A percentile compares a stretch with the other conserved stretches of the same genome.
Conservation (phyloP, 1,284 basidiomycete species). For the Abortiporus biennis region DNA sequence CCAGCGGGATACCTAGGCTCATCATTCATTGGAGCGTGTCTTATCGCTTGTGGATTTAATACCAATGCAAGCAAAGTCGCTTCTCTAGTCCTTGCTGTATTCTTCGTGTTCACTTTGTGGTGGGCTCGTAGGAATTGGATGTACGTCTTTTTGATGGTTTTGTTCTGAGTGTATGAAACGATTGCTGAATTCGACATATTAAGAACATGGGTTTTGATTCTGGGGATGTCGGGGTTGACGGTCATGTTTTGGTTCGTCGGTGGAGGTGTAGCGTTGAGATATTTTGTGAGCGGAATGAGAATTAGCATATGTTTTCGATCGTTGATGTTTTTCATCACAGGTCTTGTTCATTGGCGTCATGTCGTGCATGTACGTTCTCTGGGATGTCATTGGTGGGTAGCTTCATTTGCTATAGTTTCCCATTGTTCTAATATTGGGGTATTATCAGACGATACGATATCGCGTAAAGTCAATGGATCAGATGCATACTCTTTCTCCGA, state of each 20-base stretch:
- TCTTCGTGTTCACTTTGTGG: conserved; percentile 93
- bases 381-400: conserved; percentile 76
- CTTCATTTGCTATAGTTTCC: conserved; percentile 4
- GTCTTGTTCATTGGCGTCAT: conserved; percentile 94
- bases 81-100: conserved; percentile 73
- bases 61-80: conserved; percentile 92
- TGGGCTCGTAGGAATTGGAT: conserved; percentile 81
- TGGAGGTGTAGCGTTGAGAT: conserved; percentile 65
- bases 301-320: conserved; percentile 10
- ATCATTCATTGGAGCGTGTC: conserved; percentile 81
- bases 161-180: background rate
- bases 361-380: conserved; percentile 83
- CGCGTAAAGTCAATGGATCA: conserved; percentile 85
- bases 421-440: conserved; percentile 11
- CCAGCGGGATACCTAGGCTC: conserved; percentile 94
- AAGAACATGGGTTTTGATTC: conserved; percentile 70
- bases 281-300: conserved; percentile 43
- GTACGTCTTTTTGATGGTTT: conserved; percentile 36
- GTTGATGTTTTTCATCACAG: conserved; percentile 28
- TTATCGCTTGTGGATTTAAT: conserved; percentile 93
- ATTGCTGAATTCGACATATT: background rate
- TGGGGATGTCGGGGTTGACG: conserved; percentile 72
- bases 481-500: conserved; percentile 90
- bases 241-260: conserved; percentile 83
- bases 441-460: conserved; percentile 76